phyloP scores from a whole-genome alignment of 306 rosid species.

The Castanea crenata region DNA sequence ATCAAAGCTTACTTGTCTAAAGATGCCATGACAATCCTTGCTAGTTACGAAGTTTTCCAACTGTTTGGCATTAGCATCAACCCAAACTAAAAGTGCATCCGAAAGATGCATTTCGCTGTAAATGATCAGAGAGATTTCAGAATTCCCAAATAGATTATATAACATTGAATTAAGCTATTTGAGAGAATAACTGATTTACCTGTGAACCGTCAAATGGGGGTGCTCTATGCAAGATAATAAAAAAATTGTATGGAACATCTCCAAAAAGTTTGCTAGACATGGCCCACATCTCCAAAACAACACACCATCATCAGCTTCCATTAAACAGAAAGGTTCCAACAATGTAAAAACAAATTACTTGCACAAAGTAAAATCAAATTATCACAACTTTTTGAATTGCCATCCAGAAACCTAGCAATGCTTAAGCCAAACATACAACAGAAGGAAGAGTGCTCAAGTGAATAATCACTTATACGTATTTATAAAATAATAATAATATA shows the following conservation, averaged over 20 bases:
- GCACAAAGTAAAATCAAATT: conserved; percentile 10
- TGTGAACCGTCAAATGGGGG: conserved; percentile 64
- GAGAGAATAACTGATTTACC: conserved; percentile 39
- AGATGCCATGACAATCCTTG: conserved; percentile 30
- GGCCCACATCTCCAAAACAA: conserved; percentile 62
- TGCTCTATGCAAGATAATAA: conserved; percentile 52
- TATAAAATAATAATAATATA: no score
- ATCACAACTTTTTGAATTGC: not conserved
- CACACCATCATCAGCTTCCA: conserved; percentile 20
- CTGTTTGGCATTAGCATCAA: conserved; percentile 39
- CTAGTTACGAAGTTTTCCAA: conserved; percentile 40
- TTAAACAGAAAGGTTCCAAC: not conserved
- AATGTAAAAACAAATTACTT: not conserved
- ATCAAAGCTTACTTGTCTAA: conserved; percentile 52
- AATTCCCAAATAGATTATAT: not conserved
- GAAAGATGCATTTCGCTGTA: conserved; percentile 75
- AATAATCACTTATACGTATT: not conserved
- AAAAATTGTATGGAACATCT: conserved; percentile 49
- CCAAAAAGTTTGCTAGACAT: conserved; percentile 31
- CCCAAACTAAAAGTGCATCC: conserved; percentile 67
- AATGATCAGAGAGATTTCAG: conserved; percentile 34
- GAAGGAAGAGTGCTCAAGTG: not conserved
- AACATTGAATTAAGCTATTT: conserved; percentile 20
- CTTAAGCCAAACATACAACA: not conserved
- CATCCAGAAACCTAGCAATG: not conserved